Evolutionary conservation across 768 basidiomycete species (phyloP).

Genomic region (Mycena haematopus): DNA sequence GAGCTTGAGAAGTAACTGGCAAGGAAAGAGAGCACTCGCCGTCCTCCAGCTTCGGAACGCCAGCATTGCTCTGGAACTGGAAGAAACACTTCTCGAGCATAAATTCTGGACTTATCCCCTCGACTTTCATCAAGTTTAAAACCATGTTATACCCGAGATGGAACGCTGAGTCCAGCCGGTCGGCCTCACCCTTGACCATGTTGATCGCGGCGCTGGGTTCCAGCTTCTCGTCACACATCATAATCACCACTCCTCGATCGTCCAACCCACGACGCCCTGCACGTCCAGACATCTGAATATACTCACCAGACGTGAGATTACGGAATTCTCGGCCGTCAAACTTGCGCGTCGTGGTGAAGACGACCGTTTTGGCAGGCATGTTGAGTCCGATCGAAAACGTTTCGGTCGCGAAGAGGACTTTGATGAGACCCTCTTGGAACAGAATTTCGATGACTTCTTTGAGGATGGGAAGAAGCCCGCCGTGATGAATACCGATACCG

Average conservation of each 20-base stretch:
- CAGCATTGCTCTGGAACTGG: slow-evolving; percentile 95
- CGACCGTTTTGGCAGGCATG: slow-evolving; percentile 99
- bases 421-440: slow-evolving; percentile 97
- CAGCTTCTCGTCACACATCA: slow-evolving; percentile 99
- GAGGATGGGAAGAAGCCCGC: slow-evolving; percentile 93
- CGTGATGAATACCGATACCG: slow-evolving; percentile 98
- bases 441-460: slow-evolving; percentile 99
- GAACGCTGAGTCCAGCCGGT: slow-evolving; percentile 96
- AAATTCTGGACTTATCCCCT: slow-evolving; percentile 96
- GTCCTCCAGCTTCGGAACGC: slow-evolving; percentile 84
- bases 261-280: slow-evolving; percentile 97
- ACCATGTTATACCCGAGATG: slow-evolving; percentile 99
- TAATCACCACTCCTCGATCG: slow-evolving; percentile 98
- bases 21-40: slow-evolving; percentile 59
- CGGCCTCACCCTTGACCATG: slow-evolving; percentile 99
- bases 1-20: neutral
- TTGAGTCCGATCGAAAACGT: slow-evolving; percentile 98
- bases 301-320: slow-evolving; percentile 93
- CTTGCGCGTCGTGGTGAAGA: slow-evolving; percentile 94
- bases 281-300: slow-evolving; percentile 99
- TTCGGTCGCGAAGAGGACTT: slow-evolving; percentile 97
- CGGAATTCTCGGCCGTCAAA: slow-evolving; percentile 96
- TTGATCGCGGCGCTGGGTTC: slow-evolving; percentile 90
- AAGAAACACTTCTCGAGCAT: slow-evolving; percentile 98
- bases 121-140: slow-evolving; percentile 96